Percentiles rank a stretch among this genome's conserved stretches.
Evolutionary conservation across 2,329 filamentous ascomycete genomes (phyloP).

Genomic region (Diatrype stigma): DNA sequence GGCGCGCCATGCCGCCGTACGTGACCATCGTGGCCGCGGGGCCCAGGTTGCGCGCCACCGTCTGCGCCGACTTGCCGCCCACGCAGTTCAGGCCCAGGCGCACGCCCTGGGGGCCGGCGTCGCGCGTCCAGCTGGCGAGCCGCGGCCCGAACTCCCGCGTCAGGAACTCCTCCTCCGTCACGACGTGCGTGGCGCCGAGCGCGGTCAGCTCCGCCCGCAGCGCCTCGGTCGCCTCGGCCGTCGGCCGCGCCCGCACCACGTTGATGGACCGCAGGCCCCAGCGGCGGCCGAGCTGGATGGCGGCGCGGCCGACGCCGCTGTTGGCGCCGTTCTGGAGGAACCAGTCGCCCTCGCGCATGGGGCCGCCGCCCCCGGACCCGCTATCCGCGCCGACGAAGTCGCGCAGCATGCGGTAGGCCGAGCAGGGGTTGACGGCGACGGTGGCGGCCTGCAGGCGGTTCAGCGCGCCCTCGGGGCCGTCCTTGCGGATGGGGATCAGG

Average conservation of each 20-base stretch:
- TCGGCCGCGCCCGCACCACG: conserved; percentile 70
- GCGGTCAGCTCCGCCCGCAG: conserved; percentile 47
- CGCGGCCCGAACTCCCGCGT: conserved; percentile 57
- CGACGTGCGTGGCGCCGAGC: conserved; percentile 54
- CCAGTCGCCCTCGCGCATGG: conserved; percentile 71
- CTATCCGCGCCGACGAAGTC: conserved; percentile 58
- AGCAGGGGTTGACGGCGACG: conserved; percentile 88
- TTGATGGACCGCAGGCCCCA: conserved; percentile 94
- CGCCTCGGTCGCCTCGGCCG: conserved; percentile 58
- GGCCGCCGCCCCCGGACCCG: conserved; percentile 7
- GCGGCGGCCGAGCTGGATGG: conserved; percentile 78
- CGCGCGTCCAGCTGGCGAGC: conserved; percentile 63
- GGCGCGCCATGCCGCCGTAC: conserved; percentile 91
- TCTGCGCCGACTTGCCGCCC: conserved; percentile 77
- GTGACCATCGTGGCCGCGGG: conserved; percentile 75
- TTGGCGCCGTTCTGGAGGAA: conserved; percentile 97
- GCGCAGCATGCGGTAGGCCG: conserved; percentile 87
- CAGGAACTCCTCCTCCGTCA: conserved; percentile 53
- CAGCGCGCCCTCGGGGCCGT: conserved; percentile 65
- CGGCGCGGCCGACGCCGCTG: conserved; percentile 83
- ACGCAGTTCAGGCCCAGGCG: conserved; percentile 88
- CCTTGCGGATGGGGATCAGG: conserved; percentile 27
- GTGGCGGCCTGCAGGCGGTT: conserved; percentile 78
- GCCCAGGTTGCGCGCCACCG: conserved; percentile 70
- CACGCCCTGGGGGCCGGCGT: conserved; percentile 64